These are phyloP conservation scores for Lantana camara DNA, from an alignment of 257 asterid species.

Conservation along the genomic window DNA sequence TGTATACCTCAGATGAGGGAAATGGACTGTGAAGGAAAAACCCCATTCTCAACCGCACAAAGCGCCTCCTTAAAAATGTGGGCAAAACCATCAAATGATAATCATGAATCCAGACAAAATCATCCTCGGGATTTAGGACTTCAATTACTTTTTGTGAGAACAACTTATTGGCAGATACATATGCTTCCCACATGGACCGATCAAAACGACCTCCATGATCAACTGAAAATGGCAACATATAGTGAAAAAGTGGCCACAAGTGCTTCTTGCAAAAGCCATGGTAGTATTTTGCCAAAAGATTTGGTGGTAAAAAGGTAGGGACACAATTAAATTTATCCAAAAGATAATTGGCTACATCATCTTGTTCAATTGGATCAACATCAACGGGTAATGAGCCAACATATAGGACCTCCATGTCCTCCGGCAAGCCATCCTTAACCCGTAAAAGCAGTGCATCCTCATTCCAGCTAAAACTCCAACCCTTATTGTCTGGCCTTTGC, in stretches of 20 bases:
- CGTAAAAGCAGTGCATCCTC: slow-evolving; percentile 50
- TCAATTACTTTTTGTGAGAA: slow-evolving; percentile 85
- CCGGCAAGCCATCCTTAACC: slow-evolving; percentile 54
- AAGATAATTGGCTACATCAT: slow-evolving; percentile 70
- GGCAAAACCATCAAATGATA: slow-evolving; percentile 93
- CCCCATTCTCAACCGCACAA: slow-evolving; percentile 77
- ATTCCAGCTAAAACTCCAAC: slow-evolving; percentile 67
- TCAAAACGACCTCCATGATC: slow-evolving; percentile 83
- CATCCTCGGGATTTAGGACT: slow-evolving; percentile 88
- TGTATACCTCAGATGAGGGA: slow-evolving; percentile 88
- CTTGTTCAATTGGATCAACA: slow-evolving; percentile 62
- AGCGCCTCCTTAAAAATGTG: slow-evolving; percentile 81
- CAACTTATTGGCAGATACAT: slow-evolving; percentile 75
- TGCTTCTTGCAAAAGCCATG: slow-evolving; percentile 85
- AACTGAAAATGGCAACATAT: slow-evolving; percentile 81
- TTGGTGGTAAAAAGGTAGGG: slow-evolving; percentile 77
- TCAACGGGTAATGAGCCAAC: slow-evolving; percentile 55
- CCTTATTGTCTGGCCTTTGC: slow-evolving; percentile 73
- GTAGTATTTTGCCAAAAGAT: slow-evolving; percentile 62
- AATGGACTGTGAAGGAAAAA: slow-evolving; percentile 94
- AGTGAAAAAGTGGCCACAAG: slow-evolving; percentile 86
- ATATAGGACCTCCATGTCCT: slow-evolving; percentile 55
- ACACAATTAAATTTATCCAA: slow-evolving; percentile 77
- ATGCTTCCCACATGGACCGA: slow-evolving; percentile 87
- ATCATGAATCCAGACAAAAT: slow-evolving; percentile 89